Conservation (phyloP, 2,329 filamentous ascomycete species). For the Microsporum ferrugineum region DNA sequence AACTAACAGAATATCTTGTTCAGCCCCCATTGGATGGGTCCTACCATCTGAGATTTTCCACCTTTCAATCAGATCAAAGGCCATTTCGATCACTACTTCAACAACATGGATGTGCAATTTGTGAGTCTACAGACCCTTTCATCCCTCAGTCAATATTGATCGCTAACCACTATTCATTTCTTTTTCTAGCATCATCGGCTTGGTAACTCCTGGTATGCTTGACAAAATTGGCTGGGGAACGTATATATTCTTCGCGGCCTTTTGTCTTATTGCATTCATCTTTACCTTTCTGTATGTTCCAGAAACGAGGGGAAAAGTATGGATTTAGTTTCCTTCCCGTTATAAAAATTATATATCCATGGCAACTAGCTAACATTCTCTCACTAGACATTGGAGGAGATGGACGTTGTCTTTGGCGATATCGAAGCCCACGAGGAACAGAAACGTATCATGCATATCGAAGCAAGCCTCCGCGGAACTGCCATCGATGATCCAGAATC, state of each 20-base stretch:
- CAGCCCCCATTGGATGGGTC: slow-evolving; percentile 30
- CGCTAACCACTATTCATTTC: neutral
- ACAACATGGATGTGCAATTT: slow-evolving; percentile 33
- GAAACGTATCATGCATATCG: slow-evolving; percentile 29
- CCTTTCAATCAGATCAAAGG: slow-evolving; percentile 28
- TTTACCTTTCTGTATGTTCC: slow-evolving; percentile 29
- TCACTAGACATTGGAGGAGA: slow-evolving; percentile 42
- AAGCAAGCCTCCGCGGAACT: slow-evolving; percentile 26
- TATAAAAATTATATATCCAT: neutral
- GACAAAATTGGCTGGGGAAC: slow-evolving; percentile 28
- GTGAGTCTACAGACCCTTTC: slow-evolving; percentile 16
- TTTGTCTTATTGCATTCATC: slow-evolving; percentile 25
- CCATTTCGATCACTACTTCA: slow-evolving; percentile 29
- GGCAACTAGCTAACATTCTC: neutral
- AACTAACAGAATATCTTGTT: neutral
- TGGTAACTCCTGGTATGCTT: slow-evolving; percentile 30
- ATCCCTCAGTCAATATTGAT: neutral
- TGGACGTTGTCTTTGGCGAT: slow-evolving; percentile 40
- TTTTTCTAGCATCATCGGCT: slow-evolving; percentile 23
- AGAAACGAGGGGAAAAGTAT: slow-evolving; percentile 28
- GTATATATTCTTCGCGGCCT: slow-evolving; percentile 32
- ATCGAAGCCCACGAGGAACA: slow-evolving; percentile 29
- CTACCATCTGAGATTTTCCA: slow-evolving; percentile 32
- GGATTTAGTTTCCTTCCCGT: neutral
- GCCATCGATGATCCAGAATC: slow-evolving; percentile 5